Percentiles rank a stretch among this genome's conserved stretches.
phyloP scores from a whole-genome alignment of 257 asterid genomes.

The Forsythia suspensa region DNA sequence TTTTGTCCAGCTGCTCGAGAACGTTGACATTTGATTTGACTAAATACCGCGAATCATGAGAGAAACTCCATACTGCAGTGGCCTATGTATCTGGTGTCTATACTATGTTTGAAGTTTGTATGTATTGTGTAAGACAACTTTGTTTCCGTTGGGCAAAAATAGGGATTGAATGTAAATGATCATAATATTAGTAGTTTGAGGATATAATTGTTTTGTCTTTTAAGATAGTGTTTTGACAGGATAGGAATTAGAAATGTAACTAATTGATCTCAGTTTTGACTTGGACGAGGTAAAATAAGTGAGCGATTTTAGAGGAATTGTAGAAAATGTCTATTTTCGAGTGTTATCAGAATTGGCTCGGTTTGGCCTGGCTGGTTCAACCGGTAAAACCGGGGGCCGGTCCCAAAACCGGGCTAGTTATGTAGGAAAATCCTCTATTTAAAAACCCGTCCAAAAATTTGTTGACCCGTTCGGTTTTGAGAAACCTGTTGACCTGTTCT shows the following conservation, averaged over 20 bases:
- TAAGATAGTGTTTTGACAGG: background rate
- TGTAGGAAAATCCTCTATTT: too few species aligned
- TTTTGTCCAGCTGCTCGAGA: constrained; percentile 69
- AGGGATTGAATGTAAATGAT: constrained; percentile 30
- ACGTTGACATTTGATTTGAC: constrained; percentile 83
- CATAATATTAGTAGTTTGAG: constrained; percentile 11
- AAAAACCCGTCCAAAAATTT: too few species aligned
- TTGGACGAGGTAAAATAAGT: background rate
- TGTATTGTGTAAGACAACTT: background rate
- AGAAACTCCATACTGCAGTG: background rate
- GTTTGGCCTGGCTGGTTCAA: too few species aligned
- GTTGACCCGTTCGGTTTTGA: too few species aligned
- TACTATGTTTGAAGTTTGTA: background rate
- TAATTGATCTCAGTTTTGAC: background rate
- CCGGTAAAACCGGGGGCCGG: too few species aligned
- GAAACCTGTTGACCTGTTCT: too few species aligned
- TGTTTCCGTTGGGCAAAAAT: background rate
- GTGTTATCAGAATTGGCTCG: too few species aligned
- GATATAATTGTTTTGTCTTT: background rate
- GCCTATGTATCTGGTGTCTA: constrained; percentile 7
- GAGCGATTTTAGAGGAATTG: too few species aligned
- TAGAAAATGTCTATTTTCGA: too few species aligned
- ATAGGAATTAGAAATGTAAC: background rate
- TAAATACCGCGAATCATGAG: constrained; percentile 63
- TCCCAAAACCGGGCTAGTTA: too few species aligned